These are phyloP conservation scores for Paxillus rubicundulus DNA, from an alignment of 768 basidiomycete genomes.

Conservation along the genomic window DNA sequence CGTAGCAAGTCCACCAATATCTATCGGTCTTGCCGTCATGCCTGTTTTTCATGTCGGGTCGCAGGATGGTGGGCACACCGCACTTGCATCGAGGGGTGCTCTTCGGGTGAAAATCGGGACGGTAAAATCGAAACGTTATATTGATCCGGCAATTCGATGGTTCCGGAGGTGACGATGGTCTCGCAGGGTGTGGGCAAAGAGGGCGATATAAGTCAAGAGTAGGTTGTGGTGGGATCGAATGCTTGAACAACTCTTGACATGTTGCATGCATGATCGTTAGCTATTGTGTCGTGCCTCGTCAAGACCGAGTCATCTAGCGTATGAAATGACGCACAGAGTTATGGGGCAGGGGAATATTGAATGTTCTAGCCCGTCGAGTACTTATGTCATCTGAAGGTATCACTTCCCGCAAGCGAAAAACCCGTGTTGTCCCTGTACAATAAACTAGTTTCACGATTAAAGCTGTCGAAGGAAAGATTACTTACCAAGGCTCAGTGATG, in stretches of 20 bases:
- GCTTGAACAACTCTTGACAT: constrained; percentile 81
- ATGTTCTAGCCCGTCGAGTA: constrained; percentile 63
- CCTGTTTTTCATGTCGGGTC: constrained; percentile 78
- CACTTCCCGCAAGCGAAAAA: constrained; percentile 75
- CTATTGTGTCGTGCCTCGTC: constrained; percentile 33
- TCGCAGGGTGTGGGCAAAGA: constrained; percentile 38
- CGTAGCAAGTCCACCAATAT: constrained; percentile 79
- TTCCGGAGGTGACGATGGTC: constrained; percentile 27
- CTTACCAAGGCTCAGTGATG: constrained; percentile 76
- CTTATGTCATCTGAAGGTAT: constrained; percentile 60
- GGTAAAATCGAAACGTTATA: constrained; percentile 83
- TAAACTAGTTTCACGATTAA: neutral
- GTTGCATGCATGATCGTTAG: constrained; percentile 86
- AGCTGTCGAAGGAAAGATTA: neutral
- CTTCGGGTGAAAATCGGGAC: constrained; percentile 71
- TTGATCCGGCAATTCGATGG: constrained; percentile 74
- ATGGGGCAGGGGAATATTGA: constrained; percentile 72
- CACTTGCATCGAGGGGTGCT: constrained; percentile 74
- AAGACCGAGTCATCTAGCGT: neutral
- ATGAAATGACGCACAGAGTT: constrained; percentile 58
- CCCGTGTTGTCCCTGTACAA: constrained; percentile 57
- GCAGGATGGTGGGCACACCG: constrained; percentile 62
- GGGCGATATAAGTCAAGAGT: constrained; percentile 74
- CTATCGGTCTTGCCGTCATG: constrained; percentile 50
- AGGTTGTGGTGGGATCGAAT: constrained; percentile 69